Conservation (phyloP, 768 basidiomycete species). For the Lentinus brumalis region DNA sequence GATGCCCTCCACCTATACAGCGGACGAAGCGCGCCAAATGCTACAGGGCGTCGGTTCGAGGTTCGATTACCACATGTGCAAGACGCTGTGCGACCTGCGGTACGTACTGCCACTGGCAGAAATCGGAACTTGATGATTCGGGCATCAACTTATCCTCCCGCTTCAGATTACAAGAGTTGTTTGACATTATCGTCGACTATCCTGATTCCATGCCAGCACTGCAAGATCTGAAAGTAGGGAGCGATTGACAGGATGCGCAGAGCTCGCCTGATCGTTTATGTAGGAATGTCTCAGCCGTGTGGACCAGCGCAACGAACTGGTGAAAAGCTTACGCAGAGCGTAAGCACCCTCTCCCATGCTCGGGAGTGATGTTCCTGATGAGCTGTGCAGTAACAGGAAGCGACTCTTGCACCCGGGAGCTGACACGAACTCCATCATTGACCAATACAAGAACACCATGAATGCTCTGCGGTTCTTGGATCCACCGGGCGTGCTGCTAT, state of each 20-base stretch:
- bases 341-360: conserved; percentile 36
- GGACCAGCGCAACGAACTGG: conserved; percentile 75
- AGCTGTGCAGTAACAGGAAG: conserved; percentile 64
- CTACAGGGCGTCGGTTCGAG: conserved; percentile 77
- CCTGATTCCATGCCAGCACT: conserved; percentile 86
- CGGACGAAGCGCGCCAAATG: conserved; percentile 71
- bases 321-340: conserved; percentile 79
- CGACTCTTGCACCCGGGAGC: conserved; percentile 95
- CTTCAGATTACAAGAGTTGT: conserved; percentile 75
- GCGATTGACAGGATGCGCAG: background rate
- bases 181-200: conserved; percentile 94
- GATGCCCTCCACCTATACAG: conserved; percentile 33
- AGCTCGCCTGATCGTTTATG: conserved; percentile 1
- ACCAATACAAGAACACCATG: conserved; percentile 91
- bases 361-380: background rate
- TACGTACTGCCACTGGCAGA: conserved; percentile 33
- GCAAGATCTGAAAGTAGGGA: conserved; percentile 75
- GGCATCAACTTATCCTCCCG: background rate
- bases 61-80: conserved; percentile 93
- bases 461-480: conserved; percentile 89
- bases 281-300: conserved; percentile 82
- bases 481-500: conserved; percentile 88
- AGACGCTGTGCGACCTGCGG: conserved; percentile 87
- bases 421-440: conserved; percentile 87
- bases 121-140: conserved; percentile 7